phyloP scores from a whole-genome alignment of 106 monocot species.

The Xerophyta viscosa region DNA sequence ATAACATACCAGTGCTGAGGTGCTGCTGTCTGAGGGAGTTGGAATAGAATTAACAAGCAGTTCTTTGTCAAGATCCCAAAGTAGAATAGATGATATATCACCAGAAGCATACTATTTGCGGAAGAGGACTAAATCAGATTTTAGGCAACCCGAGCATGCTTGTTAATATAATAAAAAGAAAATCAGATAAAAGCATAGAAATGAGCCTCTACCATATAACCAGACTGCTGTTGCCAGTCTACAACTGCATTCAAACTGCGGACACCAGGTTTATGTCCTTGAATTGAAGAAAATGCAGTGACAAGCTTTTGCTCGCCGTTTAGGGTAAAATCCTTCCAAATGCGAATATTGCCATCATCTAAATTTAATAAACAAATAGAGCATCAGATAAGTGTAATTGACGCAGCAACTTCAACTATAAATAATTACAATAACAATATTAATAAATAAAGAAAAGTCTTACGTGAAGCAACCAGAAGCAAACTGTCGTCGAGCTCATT shows the following conservation, averaged over 20 bases:
- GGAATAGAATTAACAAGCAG: slow-evolving; percentile 56
- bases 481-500: slow-evolving; percentile 95
- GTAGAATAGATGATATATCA: slow-evolving; percentile 52
- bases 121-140: no score
- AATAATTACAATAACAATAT: no score
- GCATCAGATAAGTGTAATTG: no score
- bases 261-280: slow-evolving; percentile 33
- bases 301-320: slow-evolving; percentile 77
- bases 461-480: slow-evolving; percentile 89
- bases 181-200: background rate
- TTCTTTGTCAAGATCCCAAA: slow-evolving; percentile 95
- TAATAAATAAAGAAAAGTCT: slow-evolving; percentile 1
- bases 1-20: slow-evolving; percentile 56
- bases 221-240: slow-evolving; percentile 94
- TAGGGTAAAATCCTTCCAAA: slow-evolving; percentile 77
- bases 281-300: slow-evolving; percentile 88
- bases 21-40: slow-evolving; percentile 49
- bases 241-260: slow-evolving; percentile 54
- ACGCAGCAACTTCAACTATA: no score
- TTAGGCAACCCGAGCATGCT: no score
- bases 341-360: slow-evolving; percentile 89
- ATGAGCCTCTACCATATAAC: slow-evolving; percentile 58
- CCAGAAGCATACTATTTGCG: slow-evolving; percentile 65
- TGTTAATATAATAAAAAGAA: no score
- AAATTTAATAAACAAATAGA: slow-evolving; percentile 1